Evolutionary conservation across 179 eudicot species (phyloP).

Genomic region (Beta corolliflora): DNA sequence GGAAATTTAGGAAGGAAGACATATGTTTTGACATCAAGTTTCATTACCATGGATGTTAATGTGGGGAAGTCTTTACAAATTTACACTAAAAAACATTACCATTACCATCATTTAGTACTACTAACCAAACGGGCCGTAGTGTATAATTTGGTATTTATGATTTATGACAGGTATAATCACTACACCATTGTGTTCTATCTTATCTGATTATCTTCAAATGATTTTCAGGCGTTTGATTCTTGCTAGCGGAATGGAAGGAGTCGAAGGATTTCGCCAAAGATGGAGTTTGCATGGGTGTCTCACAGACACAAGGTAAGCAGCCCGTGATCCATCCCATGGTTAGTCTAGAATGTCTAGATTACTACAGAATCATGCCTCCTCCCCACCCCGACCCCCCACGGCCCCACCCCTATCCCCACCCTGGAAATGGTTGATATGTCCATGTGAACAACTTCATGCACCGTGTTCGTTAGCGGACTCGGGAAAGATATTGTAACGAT

Average conservation of each 20-base stretch:
- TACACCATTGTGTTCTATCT: constrained; percentile 6
- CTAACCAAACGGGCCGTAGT: too few species aligned
- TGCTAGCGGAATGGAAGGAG: constrained; percentile 88
- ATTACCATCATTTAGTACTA: too few species aligned
- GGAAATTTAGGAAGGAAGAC: too few species aligned
- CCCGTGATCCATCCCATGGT: neutral
- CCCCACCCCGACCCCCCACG: neutral
- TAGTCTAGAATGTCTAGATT: neutral
- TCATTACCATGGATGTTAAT: too few species aligned
- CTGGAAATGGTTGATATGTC: neutral
- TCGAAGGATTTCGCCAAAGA: constrained; percentile 93
- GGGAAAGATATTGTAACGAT: too few species aligned
- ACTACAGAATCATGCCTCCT: neutral
- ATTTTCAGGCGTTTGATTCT: constrained; percentile 77
- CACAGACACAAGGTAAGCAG: constrained; percentile 61
- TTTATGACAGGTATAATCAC: neutral
- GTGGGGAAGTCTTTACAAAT: too few species aligned
- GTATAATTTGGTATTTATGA: neutral
- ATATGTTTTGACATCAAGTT: too few species aligned
- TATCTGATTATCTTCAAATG: constrained; percentile 1
- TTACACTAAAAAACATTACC: too few species aligned
- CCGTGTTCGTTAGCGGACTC: too few species aligned
- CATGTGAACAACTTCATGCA: neutral
- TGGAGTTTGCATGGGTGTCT: constrained; percentile 96
- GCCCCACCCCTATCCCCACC: neutral